These are phyloP conservation scores for Streptanthus diversifolius DNA, from an alignment of 345 rosid species.

Conservation along the genomic window DNA sequence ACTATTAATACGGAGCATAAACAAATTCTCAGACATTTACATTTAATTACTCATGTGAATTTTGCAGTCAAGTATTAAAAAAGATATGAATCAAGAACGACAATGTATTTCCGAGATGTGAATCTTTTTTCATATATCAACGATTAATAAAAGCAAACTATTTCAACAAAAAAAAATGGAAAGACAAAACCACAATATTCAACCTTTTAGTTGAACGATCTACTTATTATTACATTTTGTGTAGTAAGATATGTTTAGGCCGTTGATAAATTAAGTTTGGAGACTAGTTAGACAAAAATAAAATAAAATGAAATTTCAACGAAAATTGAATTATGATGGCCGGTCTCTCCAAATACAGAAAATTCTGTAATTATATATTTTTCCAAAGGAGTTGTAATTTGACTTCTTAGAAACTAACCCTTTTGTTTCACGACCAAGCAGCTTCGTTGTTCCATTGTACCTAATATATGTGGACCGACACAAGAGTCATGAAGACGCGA, in stretches of 20 bases:
- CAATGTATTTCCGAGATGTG: neutral
- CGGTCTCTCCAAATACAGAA: conserved; percentile 25
- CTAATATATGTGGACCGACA: conserved; percentile 38
- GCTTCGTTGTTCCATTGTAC: conserved; percentile 35
- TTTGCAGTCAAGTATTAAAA: neutral
- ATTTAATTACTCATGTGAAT: neutral
- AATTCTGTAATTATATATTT: neutral
- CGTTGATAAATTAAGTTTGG: neutral
- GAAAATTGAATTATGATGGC: neutral
- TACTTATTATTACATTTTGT: neutral
- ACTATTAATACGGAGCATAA: neutral
- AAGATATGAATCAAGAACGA: neutral
- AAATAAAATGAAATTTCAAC: neutral
- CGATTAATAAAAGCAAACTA: neutral
- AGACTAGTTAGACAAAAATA: neutral
- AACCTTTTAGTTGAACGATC: neutral
- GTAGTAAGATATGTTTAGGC: neutral
- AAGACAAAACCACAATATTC: neutral
- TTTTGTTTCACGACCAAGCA: conserved; percentile 32
- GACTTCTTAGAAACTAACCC: conserved; percentile 20
- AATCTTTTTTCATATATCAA: neutral
- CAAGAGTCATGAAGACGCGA: conserved; percentile 18
- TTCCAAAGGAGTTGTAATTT: conserved; percentile 16
- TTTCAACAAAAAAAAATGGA: neutral
- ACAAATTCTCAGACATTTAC: neutral